Evolutionary conservation across 805 yeast genomes (phyloP).

Genomic region (Wickerhamomyces canadensis): DNA sequence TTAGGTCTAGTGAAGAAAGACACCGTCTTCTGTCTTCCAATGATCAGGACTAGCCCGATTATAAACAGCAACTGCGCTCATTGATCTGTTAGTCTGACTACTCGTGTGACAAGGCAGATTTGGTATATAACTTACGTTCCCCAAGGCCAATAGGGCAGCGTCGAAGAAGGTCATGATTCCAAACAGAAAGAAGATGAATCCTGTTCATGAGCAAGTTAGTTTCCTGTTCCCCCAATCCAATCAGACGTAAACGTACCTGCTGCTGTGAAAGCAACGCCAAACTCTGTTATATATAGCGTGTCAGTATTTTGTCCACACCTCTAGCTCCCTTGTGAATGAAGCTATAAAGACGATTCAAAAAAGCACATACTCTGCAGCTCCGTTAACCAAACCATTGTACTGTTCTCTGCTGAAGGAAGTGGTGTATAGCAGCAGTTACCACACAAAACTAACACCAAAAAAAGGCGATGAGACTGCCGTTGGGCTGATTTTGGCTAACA

Average conservation of each 20-base stretch:
- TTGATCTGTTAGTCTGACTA: conserved; percentile 1
- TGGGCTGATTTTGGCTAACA: too few relatives aligned
- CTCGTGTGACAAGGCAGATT: too few relatives aligned
- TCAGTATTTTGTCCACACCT: conserved; percentile 4
- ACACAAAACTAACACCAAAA: too few relatives aligned
- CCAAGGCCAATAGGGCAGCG: conserved; percentile 82
- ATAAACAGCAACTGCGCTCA: conserved; percentile 18
- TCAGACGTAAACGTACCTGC: too few relatives aligned
- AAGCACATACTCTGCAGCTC: conserved; percentile 54
- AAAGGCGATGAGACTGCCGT: too few relatives aligned
- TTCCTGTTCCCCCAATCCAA: too few relatives aligned
- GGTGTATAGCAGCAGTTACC: too few relatives aligned
- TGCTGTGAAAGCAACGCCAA: conserved; percentile 90
- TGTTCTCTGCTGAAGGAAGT: too few relatives aligned
- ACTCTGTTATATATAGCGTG: conserved; percentile 40
- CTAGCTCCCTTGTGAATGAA: too few relatives aligned
- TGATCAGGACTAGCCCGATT: conserved; percentile 78
- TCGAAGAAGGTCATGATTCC: conserved; percentile 88
- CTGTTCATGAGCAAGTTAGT: too few relatives aligned
- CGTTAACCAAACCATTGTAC: conserved; percentile 67
- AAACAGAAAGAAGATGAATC: conserved; percentile 67
- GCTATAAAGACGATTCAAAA: neutral
- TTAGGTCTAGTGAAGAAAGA: conserved; percentile 82
- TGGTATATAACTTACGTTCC: conserved; percentile 75
- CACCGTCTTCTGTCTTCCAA: conserved; percentile 81